phyloP scores from a whole-genome alignment of 495 filamentous ascomycete species.

The Trichoderma orchidacearum region DNA sequence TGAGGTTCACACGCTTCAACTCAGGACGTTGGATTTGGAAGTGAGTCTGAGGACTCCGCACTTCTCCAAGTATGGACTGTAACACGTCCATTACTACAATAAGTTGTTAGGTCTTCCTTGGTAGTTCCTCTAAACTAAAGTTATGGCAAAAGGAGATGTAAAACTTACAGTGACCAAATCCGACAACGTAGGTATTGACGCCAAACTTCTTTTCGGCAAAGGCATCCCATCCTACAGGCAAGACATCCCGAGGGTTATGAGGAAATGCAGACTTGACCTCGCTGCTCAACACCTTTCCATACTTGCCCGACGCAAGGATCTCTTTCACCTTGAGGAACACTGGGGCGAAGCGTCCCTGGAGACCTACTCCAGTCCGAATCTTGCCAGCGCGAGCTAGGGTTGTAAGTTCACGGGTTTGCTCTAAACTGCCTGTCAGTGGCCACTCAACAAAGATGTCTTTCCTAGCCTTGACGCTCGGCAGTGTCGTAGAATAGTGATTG shows the following conservation, averaged over 20 bases:
- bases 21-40: slow-evolving; percentile 32
- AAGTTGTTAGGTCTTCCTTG: too few species aligned
- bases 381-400: slow-evolving; percentile 17
- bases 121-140: too few species aligned
- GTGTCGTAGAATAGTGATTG: slow-evolving; percentile 25
- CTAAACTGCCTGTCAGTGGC: slow-evolving; percentile 27
- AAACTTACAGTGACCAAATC: slow-evolving; percentile 32
- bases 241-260: too few species aligned
- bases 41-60: slow-evolving; percentile 17
- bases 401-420: slow-evolving; percentile 27
- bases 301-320: slow-evolving; percentile 28
- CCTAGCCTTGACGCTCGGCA: slow-evolving; percentile 35
- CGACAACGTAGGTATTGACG: too few species aligned
- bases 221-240: too few species aligned
- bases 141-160: too few species aligned
- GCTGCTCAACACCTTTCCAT: slow-evolving; percentile 41
- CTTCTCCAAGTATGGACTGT: slow-evolving; percentile 30
- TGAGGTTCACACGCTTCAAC: slow-evolving; percentile 14
- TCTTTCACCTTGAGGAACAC: slow-evolving; percentile 27
- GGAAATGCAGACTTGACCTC: slow-evolving; percentile 31
- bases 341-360: slow-evolving; percentile 35
- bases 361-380: slow-evolving; percentile 33
- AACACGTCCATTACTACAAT: slow-evolving; percentile 22
- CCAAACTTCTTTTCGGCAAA: too few species aligned
- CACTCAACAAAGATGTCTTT: slow-evolving; percentile 48